Base-by-base conservation (phyloP, 805 yeast species). In the Lachancea kluyveri region DNA sequence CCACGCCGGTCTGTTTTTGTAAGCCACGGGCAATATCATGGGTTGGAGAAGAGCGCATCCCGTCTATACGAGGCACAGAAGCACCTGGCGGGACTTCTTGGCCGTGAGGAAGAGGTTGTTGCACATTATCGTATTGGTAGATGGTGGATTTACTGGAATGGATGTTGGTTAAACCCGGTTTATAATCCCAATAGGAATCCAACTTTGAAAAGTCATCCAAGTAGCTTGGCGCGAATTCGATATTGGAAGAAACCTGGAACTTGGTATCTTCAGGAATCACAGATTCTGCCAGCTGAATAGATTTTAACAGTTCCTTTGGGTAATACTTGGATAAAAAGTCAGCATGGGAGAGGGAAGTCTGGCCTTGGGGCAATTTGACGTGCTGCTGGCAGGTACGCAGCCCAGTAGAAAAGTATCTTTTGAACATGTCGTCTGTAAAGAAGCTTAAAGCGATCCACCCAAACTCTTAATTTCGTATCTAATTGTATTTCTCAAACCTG, bases 231-330 rank as follows among this genome's bases (percentile, higher is more conserved):
- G 85, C 79, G 54, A 84, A 84, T 41, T 65, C 68, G 18, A 63
- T 60, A 6, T 62, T 59, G 15, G 66, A 59, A 30, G 62, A 56
- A 36, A 61, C 65, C 31, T 68, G 67, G 28, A 60, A 49, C 4
- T 56, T 52, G 62, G 76, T 74, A 41, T 79, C 72, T 29, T 72
- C 64, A 12, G 94, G 90, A 31, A 87, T 76, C 12, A 73, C 68
- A 4, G 80, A 65, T 61, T 90, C 96, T 0, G 96, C 84, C 26
- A 80, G 68, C 45, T 81, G 67, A 43, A 92, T 85, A 32, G 94
- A 74, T 52, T 85, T 83, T 41, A 90, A 71, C 30, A 88, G 68
- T 37, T 79, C 81, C 19, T 87, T 84, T 6, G 90, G 75, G 57
- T 90, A 90, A 64, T 79, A 90, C 52, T 86, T 76, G 28, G 74